Evolutionary conservation across 2,329 filamentous ascomycete species (phyloP).

Genomic region (Penicillium sp.): DNA sequence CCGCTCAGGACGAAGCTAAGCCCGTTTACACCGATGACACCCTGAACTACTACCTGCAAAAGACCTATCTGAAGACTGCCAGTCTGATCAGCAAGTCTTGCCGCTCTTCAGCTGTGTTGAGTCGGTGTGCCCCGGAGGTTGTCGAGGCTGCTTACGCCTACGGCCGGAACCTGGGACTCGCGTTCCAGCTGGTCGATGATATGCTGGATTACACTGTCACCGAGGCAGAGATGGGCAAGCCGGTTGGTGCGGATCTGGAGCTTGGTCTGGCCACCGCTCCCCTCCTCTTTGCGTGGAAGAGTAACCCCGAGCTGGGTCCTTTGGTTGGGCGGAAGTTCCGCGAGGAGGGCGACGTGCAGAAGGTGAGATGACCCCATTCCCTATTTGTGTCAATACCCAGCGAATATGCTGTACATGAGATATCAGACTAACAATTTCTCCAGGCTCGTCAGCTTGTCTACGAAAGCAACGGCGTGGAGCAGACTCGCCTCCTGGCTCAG

Average conservation of each 20-base stretch:
- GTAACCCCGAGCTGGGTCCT: conserved; percentile 78
- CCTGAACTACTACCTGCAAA: conserved; percentile 91
- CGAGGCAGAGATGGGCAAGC: conserved; percentile 86
- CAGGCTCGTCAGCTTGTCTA: conserved; percentile 87
- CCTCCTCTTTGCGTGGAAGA: conserved; percentile 93
- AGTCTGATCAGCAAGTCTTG: conserved; percentile 96
- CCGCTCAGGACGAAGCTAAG: conserved; percentile 80
- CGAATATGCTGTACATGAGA: not conserved
- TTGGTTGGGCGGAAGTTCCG: conserved; percentile 92
- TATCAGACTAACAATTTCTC: conserved; percentile 18
- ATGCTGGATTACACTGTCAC: conserved; percentile 95
- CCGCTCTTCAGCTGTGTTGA: conserved; percentile 83
- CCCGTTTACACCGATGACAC: conserved; percentile 87
- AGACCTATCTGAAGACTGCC: conserved; percentile 97
- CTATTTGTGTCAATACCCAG: not conserved
- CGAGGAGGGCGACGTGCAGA: conserved; percentile 79
- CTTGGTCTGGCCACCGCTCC: conserved; percentile 92
- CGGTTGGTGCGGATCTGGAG: conserved; percentile 90
- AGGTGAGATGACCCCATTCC: conserved; percentile 59
- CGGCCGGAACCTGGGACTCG: conserved; percentile 89
- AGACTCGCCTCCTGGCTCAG: conserved; percentile 86
- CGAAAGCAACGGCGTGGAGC: conserved; percentile 83
- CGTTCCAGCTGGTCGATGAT: conserved; percentile 97
- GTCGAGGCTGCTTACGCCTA: conserved; percentile 92
- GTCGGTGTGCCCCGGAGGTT: conserved; percentile 73